Conservation (phyloP, 2,329 filamentous ascomycete genomes). For the Epichloe aotearoae region DNA sequence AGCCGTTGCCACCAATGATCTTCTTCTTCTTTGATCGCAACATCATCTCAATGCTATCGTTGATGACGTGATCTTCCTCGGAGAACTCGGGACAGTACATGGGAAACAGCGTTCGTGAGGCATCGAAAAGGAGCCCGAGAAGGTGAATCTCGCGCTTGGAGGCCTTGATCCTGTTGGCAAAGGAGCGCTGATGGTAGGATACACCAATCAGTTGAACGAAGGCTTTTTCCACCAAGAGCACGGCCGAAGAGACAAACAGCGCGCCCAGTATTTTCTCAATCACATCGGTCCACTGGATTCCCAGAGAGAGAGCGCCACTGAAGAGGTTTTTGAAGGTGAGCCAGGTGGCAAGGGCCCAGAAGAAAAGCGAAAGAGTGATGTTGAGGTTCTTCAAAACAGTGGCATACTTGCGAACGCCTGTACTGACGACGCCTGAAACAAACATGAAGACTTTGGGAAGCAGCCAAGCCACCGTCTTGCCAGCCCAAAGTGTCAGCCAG, state of each 20-base stretch:
- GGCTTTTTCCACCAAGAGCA: conserved; percentile 65
- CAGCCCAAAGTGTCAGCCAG: conserved; percentile 54
- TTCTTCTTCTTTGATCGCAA: conserved; percentile 41
- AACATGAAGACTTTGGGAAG: conserved; percentile 54
- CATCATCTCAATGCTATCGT: conserved; percentile 63
- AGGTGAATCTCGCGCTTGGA: conserved; percentile 80
- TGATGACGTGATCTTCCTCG: conserved; percentile 86
- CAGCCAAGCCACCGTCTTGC: conserved; percentile 49
- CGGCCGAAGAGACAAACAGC: conserved; percentile 51
- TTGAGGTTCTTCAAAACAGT: conserved; percentile 50
- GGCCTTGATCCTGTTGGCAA: conserved; percentile 69
- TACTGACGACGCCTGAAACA: conserved; percentile 54
- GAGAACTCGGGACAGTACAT: conserved; percentile 83
- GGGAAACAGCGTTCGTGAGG: conserved; percentile 77
- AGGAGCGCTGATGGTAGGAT: conserved; percentile 74
- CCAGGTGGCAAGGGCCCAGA: conserved; percentile 52
- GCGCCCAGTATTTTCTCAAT: conserved; percentile 55
- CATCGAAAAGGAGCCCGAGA: conserved; percentile 76
- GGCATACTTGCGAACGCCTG: conserved; percentile 58
- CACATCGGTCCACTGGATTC: conserved; percentile 39
- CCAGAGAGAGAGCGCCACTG: conserved; percentile 14
- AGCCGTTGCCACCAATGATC: conserved; percentile 33
- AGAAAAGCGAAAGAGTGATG: conserved; percentile 53
- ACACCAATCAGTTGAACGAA: conserved; percentile 75
- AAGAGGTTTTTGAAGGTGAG: conserved; percentile 49